phyloP scores from a whole-genome alignment of 1,284 basidiomycete species.

The Neolentinus lepideus region DNA sequence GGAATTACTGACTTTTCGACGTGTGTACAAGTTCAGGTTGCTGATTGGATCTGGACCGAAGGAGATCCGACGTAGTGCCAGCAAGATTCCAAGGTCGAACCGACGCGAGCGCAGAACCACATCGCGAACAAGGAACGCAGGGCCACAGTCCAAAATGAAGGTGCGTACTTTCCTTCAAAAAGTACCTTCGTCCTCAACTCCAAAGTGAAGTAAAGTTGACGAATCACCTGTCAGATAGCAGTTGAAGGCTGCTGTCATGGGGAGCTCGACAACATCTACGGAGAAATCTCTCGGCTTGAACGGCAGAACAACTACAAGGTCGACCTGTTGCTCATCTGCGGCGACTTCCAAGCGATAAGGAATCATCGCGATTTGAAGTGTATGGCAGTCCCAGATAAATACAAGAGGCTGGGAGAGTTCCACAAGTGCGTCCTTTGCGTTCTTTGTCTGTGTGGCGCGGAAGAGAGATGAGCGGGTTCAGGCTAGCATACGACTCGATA shows the following conservation, averaged over 20 bases:
- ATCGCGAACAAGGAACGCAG: not conserved
- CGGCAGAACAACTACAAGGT: slow-evolving; percentile 56
- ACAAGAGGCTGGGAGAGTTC: slow-evolving; percentile 80
- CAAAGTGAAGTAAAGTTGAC: not conserved
- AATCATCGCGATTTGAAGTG: slow-evolving; percentile 83
- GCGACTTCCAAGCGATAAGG: slow-evolving; percentile 93
- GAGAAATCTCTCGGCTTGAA: slow-evolving; percentile 65
- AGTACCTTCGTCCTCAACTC: not conserved
- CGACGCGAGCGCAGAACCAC: not conserved
- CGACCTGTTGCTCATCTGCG: slow-evolving; percentile 86
- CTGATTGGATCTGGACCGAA: too few relatives aligned
- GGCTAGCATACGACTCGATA: too few relatives aligned
- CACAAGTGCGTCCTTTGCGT: slow-evolving; percentile 52
- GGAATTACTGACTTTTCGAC: too few relatives aligned
- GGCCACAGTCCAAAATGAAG: not conserved
- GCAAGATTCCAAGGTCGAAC: too few relatives aligned
- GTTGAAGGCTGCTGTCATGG: slow-evolving; percentile 97
- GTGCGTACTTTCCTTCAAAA: too few relatives aligned
- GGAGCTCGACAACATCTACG: slow-evolving; percentile 81
- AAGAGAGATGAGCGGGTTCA: too few relatives aligned
- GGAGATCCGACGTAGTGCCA: too few relatives aligned
- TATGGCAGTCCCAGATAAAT: slow-evolving; percentile 91
- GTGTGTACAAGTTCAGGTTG: too few relatives aligned
- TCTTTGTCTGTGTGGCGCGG: not conserved
- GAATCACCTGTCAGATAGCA: slow-evolving; percentile 52